Evolutionary conservation across 305 asterid species (phyloP).

Genomic region (Fraxinus sp.): DNA sequence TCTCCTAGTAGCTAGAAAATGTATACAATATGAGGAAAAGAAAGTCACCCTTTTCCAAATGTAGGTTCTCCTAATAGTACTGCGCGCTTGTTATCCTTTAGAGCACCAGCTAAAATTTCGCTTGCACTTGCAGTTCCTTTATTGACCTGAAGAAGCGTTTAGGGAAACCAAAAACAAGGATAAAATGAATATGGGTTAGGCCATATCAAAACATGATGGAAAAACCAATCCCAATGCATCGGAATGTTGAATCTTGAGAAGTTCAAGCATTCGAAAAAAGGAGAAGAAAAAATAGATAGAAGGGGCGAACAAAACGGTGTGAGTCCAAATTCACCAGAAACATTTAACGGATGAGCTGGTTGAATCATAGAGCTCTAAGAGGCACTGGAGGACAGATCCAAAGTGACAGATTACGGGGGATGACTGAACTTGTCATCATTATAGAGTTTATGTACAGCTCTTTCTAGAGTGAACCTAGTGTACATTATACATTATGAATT

Average conservation of each 20-base stretch:
- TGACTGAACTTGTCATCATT: neutral
- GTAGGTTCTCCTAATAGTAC: conserved; percentile 85
- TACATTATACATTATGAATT: neutral
- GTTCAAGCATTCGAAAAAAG: neutral
- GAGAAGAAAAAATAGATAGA: neutral
- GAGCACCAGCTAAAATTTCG: conserved; percentile 94
- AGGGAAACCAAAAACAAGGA: neutral
- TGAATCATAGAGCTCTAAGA: neutral
- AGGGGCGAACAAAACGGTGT: neutral
- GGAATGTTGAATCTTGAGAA: neutral
- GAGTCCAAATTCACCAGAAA: neutral
- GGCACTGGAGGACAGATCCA: neutral
- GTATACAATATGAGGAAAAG: neutral
- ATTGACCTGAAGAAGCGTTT: conserved; percentile 55
- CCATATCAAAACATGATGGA: neutral
- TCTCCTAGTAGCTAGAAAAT: conserved; percentile 7
- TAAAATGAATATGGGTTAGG: neutral
- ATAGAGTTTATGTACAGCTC: neutral
- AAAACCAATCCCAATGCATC: neutral
- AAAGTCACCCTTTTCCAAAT: conserved; percentile 83
- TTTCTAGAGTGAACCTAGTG: neutral
- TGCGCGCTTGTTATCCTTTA: conserved; percentile 94
- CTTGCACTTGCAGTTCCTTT: conserved; percentile 99
- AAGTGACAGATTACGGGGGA: neutral
- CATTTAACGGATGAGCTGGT: neutral